Percentiles rank a stretch among this genome's conserved stretches.
These are phyloP conservation scores for Aspergillus floridensis DNA, from an alignment of 2,329 filamentous ascomycete genomes.

Conservation along the genomic window DNA sequence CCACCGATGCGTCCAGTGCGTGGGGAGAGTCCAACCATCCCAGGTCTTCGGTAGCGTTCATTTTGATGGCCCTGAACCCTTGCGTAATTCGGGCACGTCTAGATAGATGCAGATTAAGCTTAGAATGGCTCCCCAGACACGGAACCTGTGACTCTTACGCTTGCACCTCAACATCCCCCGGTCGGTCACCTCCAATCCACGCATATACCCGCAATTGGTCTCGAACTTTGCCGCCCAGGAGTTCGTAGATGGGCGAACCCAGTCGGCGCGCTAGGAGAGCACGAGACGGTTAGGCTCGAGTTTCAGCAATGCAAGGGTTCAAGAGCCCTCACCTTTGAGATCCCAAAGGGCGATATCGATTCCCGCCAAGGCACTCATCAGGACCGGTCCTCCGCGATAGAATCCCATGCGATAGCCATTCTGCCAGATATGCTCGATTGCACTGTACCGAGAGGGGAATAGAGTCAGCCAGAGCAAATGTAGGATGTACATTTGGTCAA, in stretches of 20 bases:
- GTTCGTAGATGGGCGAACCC: slow-evolving; percentile 67
- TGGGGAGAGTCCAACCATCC: slow-evolving; percentile 73
- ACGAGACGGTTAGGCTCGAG: neutral
- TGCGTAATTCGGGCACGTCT: slow-evolving; percentile 36
- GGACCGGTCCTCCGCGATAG: slow-evolving; percentile 74
- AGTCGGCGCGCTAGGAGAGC: slow-evolving; percentile 43
- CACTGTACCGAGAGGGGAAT: neutral
- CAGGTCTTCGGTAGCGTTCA: slow-evolving; percentile 76
- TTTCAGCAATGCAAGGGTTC: neutral
- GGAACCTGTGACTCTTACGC: slow-evolving; percentile 33
- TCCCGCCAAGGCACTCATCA: slow-evolving; percentile 75
- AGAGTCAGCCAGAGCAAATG: neutral
- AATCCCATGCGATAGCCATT: slow-evolving; percentile 63
- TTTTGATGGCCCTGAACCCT: slow-evolving; percentile 59
- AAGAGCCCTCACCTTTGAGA: slow-evolving; percentile 55
- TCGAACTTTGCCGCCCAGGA: slow-evolving; percentile 71
- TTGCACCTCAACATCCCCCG: slow-evolving; percentile 62
- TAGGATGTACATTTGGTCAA: too few species aligned
- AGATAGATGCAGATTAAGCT: neutral
- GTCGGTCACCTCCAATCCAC: slow-evolving; percentile 75
- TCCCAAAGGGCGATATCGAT: slow-evolving; percentile 81
- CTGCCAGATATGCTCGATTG: neutral
- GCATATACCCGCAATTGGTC: slow-evolving; percentile 69
- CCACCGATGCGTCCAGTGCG: slow-evolving; percentile 61
- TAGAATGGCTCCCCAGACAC: neutral